Evolutionary conservation across 2,329 filamentous ascomycete genomes (phyloP), one percentile per base, ranked within the genome.

Genomic region (Microcera coccophila): DNA sequence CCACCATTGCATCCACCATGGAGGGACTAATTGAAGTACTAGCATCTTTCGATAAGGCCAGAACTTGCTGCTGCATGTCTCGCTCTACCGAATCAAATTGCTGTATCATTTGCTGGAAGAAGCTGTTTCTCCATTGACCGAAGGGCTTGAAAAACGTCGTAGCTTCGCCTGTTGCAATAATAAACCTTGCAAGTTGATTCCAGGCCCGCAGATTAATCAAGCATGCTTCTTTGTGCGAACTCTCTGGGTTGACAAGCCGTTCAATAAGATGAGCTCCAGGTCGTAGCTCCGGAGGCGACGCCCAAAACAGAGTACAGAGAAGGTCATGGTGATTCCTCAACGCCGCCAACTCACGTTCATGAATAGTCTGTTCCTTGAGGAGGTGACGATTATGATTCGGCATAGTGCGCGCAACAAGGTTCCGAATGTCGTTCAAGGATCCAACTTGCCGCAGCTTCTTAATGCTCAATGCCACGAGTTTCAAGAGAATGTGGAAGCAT

Each of bases 291-390:
- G 69, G 58, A 8, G 81, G 81, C 2, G 78, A 72, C 5, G 76
- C 78, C 80, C 81, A 86, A 57, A 78, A 85, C 4, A 86, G 67
- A 1, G 80, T 82, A 50, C 77, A 81, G 3, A 86, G 68, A 32
- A 86, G 72, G 58, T 86, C 82, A 45, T 85, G 82, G 46, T 86
- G 82, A 47, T 86, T 86, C 44, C 81, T 70, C 33, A 86, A 64
- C 4, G 81, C 79, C 4, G 79, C 79, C 35, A 85, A 67, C 37
- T 86, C 81, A 28, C 74, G 73, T 50, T 81, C 70, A 43, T 76
- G 72, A 10, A 84, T 72, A 5, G 67, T 70, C 44, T 81, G 73
- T 55, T 85, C 81, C 53, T 82, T 84, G 26, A 76, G 72, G 43
- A 81, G 79, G 45, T 82, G 77, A 9, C 82, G 72, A 49, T 80